Percentiles rank a stretch among this genome's conserved stretches.
phyloP scores from a whole-genome alignment of 345 rosid genomes.

The Acer yangbiense region DNA sequence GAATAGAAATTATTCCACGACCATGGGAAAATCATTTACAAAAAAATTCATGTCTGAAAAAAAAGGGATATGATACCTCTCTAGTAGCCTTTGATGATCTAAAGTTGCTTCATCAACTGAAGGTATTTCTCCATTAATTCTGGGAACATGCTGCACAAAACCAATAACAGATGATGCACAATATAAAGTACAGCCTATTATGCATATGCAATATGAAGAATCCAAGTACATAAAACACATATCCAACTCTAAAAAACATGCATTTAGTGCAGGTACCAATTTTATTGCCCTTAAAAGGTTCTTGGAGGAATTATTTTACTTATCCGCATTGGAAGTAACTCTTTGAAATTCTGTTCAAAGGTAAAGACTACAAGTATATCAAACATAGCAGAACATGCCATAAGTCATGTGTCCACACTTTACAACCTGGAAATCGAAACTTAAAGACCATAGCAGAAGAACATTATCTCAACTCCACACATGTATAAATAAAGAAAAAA shows the following conservation, averaged over 20 bases:
- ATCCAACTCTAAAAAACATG: not conserved
- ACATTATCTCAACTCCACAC: not conserved
- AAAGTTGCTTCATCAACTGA: constrained; percentile 60
- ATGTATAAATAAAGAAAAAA: not conserved
- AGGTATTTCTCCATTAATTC: constrained; percentile 68
- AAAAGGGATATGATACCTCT: constrained; percentile 40
- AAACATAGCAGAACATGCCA: not conserved
- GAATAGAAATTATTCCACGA: not conserved
- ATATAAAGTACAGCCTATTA: not conserved
- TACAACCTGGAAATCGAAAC: not conserved
- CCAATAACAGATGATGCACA: constrained; percentile 4
- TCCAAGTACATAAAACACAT: constrained; percentile 5
- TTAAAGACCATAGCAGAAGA: not conserved
- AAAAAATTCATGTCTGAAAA: not conserved
- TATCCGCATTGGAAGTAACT: not conserved
- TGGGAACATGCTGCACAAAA: constrained; percentile 57
- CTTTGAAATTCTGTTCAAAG: not conserved
- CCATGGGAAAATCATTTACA: not conserved
- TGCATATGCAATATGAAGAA: constrained; percentile 6
- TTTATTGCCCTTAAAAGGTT: not conserved
- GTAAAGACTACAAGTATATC: not conserved
- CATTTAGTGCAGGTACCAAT: not conserved
- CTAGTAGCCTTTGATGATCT: constrained; percentile 66
- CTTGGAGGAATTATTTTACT: not conserved
- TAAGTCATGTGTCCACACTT: not conserved